Conservation (phyloP, 495 filamentous ascomycete genomes). For the Lasiosphaeria miniovina region DNA sequence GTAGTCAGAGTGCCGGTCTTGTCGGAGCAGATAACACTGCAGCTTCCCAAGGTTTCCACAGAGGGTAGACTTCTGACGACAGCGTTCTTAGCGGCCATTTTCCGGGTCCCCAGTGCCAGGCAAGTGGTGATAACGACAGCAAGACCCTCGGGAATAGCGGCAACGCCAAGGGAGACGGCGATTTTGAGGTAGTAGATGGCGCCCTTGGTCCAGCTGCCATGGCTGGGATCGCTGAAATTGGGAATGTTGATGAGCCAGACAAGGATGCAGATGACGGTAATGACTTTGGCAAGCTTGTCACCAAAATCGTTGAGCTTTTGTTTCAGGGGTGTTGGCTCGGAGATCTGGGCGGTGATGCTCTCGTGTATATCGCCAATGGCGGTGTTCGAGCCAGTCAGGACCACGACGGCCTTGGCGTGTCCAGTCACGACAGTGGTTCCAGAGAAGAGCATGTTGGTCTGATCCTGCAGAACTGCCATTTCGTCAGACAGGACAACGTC, state of each 20-base stretch:
- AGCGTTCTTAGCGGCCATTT: slow-evolving; percentile 98
- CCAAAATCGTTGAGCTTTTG: slow-evolving; percentile 99
- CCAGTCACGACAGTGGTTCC: slow-evolving; percentile 96
- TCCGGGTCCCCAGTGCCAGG: slow-evolving; percentile 88
- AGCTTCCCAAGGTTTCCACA: slow-evolving; percentile 97
- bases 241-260: slow-evolving; percentile 99
- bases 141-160: slow-evolving; percentile 94
- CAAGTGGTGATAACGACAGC: slow-evolving; percentile 98
- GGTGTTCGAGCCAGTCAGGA: slow-evolving; percentile 83
- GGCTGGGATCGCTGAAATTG: slow-evolving; percentile 91
- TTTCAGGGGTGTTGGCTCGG: slow-evolving; percentile 94
- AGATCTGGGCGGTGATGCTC: slow-evolving; percentile 97
- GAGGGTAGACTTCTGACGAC: slow-evolving; percentile 94
- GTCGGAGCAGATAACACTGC: slow-evolving; percentile 99
- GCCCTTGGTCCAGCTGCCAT: slow-evolving; percentile 94
- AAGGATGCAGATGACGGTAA: slow-evolving; percentile 90
- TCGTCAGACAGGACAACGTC: slow-evolving; percentile 62
- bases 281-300: slow-evolving; percentile 94
- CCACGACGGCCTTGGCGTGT: slow-evolving; percentile 87
- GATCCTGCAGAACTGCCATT: slow-evolving; percentile 94
- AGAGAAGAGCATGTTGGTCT: slow-evolving; percentile 97
- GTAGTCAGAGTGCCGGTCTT: slow-evolving; percentile 99
- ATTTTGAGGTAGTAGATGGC: slow-evolving; percentile 99
- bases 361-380: slow-evolving; percentile 99
- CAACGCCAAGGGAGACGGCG: slow-evolving; percentile 95